Evolutionary conservation across 1,284 basidiomycete genomes (phyloP), one percentile per base, ranked within the genome.

Genomic region (Austroboletus niveus): DNA sequence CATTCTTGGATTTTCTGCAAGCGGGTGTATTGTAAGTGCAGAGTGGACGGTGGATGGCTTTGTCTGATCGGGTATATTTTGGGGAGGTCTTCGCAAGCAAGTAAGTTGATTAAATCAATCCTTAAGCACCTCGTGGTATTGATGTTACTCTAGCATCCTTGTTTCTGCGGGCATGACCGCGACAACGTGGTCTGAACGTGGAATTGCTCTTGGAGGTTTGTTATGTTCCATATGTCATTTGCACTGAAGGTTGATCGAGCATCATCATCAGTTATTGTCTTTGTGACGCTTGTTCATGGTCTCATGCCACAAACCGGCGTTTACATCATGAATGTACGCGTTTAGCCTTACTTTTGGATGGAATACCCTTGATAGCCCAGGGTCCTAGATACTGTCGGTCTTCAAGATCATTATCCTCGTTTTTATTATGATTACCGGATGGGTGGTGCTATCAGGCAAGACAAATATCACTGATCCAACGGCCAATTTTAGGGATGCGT

Each of bases 171-270:
- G 72, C 4, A 63, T 71, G 20, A 58, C 59, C 0, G 71, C 73
- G 0, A 69, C 64, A 17, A 68, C 69, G 10, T 85, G 83, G 83
- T 67, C 66, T 1, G 73, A 75, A 9, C 76, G 81, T 47, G 81
- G 80, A 0, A 84, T 85, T 45, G 83, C 78, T 3, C 59, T 82
- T 4, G 82, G 68, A 68, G 79, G 78, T 79, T 44, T 2, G 68
- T 59, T 1, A 6, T 41, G 4, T 30, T 3, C 24, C 3, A 9
- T 43, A 4, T 3, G 10, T 3, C 2, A 11, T 9, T 15, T 1
- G 3, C 4, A 4, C 10, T 35, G n/a, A n/a, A 38, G 6, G 29
- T 2, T 10, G 2, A 11, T 41, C 5, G 27, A 49, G 17, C 10
- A 24, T 35, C 2, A 1, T 20, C 6, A 43, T 3, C 36, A 78